Evolutionary conservation across 192 early-diverging fungal species (phyloP), one percentile per base, ranked within the genome.

Genomic region (Backusella tuberculispora): DNA sequence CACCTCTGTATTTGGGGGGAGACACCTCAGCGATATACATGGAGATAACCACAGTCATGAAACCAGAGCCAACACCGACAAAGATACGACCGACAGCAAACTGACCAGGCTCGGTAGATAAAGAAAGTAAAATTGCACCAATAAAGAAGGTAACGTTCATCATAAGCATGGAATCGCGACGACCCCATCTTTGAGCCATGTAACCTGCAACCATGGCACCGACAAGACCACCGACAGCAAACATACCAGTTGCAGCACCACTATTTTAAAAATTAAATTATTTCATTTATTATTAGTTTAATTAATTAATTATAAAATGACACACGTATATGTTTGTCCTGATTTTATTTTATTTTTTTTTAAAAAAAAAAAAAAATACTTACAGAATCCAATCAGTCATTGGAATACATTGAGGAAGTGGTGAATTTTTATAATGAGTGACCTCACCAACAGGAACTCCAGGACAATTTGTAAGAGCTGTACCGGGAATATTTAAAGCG

Each of bases 181-280:
- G 89, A 3, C 92, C 92, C 63, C 83, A 85, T 50, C 76, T 73
- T 69, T 88, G 74, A 37, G 89, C 82, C 73, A 91, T 81, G 15
- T 80, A 77, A 56, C 90, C 89, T 65, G 88, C 89, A 40, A 85
- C 73, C 34, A 94, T 72, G 13, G 84, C 92, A 19, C 92, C 92
- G 26, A 87, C 21, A n/a, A 92, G 80, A 29, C 90, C 91, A 50
- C 91, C 92, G 45, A 87, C 76, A 24, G 88, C 84, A 63, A 81
- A 87, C 78, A 87, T 83, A 63, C 86, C 88, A 69, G 86, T 86
- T 7, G 84, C 83, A 13, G 84, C 75, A 29, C 88, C 88, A 83
- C 83, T 69, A 53, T 9, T 12, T 45, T 45, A 21, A 21, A 24
- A 45, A 43, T n/a, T n/a, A n/a, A n/a, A n/a, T n/a, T n/a, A n/a